A percentile compares a stretch with the other conserved stretches of the same genome.
These are phyloP conservation scores for Skeletonema costatum DNA, from an alignment of 108 stramenopile genomes.

Conservation along the genomic window DNA sequence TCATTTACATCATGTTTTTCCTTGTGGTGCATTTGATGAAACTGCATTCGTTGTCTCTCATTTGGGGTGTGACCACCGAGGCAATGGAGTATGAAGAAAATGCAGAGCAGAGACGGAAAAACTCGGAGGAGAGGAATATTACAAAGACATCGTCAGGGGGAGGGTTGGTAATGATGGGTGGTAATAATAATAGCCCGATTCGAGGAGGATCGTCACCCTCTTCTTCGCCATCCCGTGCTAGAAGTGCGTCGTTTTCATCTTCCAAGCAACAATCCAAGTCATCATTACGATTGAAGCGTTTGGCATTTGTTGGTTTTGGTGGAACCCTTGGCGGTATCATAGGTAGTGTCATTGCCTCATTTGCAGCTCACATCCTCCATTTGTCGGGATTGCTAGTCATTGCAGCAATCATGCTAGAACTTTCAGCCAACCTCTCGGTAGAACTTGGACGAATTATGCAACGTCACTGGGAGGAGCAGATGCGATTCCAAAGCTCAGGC, in stretches of 20 bases:
- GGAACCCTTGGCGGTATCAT: constrained; percentile 87
- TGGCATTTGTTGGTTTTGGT: constrained; percentile 86
- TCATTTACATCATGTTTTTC: constrained; percentile 84
- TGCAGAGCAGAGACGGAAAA: constrained; percentile 51
- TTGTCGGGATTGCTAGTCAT: constrained; percentile 75
- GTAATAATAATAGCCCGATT: neutral
- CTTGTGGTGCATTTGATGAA: constrained; percentile 88
- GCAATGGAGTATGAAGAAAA: constrained; percentile 93
- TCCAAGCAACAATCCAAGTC: constrained; percentile 18
- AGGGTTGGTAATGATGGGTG: constrained; percentile 20
- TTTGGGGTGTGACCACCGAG: constrained; percentile 91
- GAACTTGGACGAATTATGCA: constrained; percentile 90
- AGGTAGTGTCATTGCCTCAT: constrained; percentile 78
- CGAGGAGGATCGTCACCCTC: neutral
- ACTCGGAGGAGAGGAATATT: constrained; percentile 27
- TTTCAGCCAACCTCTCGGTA: constrained; percentile 78
- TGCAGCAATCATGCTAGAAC: constrained; percentile 73
- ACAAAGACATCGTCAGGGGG: constrained; percentile 9
- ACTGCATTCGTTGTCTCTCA: constrained; percentile 77
- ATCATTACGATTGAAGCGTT: constrained; percentile 62
- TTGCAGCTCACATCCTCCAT: constrained; percentile 67
- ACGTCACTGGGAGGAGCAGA: constrained; percentile 86
- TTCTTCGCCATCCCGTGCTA: neutral
- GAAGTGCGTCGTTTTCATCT: neutral
- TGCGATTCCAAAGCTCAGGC: constrained; percentile 56